Percentiles rank a stretch among this genome's conserved stretches.
Evolutionary conservation across 164 flowering plant genomes (phyloP).

Genomic region (Dillenia suffruticosa): DNA sequence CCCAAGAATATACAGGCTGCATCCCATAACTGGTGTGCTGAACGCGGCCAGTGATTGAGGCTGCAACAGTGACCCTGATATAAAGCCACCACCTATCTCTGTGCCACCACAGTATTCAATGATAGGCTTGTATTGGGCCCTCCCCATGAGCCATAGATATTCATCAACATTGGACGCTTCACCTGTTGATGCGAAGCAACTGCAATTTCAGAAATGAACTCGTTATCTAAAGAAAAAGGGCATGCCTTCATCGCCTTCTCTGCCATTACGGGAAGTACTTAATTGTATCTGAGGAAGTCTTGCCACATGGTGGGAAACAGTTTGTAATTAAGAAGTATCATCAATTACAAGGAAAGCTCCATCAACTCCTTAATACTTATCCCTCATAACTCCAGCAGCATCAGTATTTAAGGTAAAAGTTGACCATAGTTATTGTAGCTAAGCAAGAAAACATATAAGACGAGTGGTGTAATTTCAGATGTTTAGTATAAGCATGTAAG

Average conservation of each 20-base stretch:
- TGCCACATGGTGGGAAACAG: too few relatives aligned
- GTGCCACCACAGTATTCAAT: constrained; percentile 99
- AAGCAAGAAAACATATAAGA: too few relatives aligned
- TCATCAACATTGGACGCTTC: constrained; percentile 95
- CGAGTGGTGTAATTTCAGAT: too few relatives aligned
- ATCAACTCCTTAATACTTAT: background rate
- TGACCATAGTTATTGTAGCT: too few relatives aligned
- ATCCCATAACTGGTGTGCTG: constrained; percentile 94
- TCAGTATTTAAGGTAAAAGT: too few relatives aligned
- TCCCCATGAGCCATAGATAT: constrained; percentile 91
- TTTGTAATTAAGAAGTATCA: background rate
- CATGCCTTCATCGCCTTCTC: too few relatives aligned
- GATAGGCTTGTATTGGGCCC: constrained; percentile 85
- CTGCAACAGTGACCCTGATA: constrained; percentile 79
- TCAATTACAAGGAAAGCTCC: background rate
- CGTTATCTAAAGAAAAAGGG: too few relatives aligned
- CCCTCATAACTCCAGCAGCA: too few relatives aligned
- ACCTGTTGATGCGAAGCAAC: constrained; percentile 93
- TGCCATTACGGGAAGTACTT: too few relatives aligned
- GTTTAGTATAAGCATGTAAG: too few relatives aligned
- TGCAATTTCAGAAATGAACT: constrained; percentile 18
- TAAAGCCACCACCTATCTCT: constrained; percentile 94
- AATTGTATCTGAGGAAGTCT: too few relatives aligned
- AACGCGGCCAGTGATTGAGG: constrained; percentile 86
- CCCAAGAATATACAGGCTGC: constrained; percentile 71